These are phyloP conservation scores for Aristolochia californica DNA, from an alignment of 164 flowering plant species.

Conservation along the genomic window DNA sequence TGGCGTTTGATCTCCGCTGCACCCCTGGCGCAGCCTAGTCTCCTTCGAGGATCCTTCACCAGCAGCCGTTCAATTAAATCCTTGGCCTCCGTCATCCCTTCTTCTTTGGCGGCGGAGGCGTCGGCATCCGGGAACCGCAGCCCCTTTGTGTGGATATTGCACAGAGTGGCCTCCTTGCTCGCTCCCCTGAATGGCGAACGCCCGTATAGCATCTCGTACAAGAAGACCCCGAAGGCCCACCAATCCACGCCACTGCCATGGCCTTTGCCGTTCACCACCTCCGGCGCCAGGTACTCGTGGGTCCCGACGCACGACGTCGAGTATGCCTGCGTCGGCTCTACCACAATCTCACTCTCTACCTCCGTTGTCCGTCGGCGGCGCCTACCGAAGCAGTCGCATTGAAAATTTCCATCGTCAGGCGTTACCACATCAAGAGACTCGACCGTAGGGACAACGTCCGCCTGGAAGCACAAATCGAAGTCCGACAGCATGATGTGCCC, in stretches of 20 bases:
- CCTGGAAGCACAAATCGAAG: slow-evolving; percentile 70
- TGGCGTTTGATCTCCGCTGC: slow-evolving; percentile 77
- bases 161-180: slow-evolving; percentile 60
- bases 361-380: neutral
- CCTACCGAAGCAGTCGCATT: slow-evolving; percentile 7
- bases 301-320: slow-evolving; percentile 81
- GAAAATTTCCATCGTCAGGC: neutral
- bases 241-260: slow-evolving; percentile 89
- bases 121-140: slow-evolving; percentile 22
- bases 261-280: slow-evolving; percentile 54
- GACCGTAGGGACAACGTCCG: slow-evolving; percentile 48
- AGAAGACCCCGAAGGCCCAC: slow-evolving; percentile 92
- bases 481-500: slow-evolving; percentile 95
- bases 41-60: slow-evolving; percentile 56
- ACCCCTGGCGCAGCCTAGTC: slow-evolving; percentile 67
- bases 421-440: neutral
- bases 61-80: slow-evolving; percentile 57
- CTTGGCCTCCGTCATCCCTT: slow-evolving; percentile 30
- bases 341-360: slow-evolving; percentile 42
- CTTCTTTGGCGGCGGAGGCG: slow-evolving; percentile 12
- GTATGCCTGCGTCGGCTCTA: slow-evolving; percentile 64
- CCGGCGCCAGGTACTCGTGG: slow-evolving; percentile 91
- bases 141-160: slow-evolving; percentile 43
- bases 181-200: slow-evolving; percentile 75
- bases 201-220: slow-evolving; percentile 71